phyloP scores from a whole-genome alignment of 1,139 yeast genomes.

The Yamadazyma aaseri region DNA sequence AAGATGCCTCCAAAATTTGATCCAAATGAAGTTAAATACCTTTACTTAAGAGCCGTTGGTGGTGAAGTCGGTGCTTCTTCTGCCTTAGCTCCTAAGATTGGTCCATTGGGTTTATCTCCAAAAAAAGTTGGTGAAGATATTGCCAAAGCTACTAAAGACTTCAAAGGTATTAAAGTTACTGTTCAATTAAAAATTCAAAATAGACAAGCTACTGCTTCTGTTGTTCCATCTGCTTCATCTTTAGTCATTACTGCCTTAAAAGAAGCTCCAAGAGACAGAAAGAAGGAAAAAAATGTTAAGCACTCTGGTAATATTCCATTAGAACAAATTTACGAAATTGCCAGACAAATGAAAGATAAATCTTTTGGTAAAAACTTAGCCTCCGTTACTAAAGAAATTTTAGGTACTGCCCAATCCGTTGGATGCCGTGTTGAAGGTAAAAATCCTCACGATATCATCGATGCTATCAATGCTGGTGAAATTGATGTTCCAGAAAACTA shows the following conservation, averaged over 20 bases:
- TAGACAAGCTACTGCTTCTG: conserved; percentile 99
- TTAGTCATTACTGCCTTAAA: conserved; percentile 98
- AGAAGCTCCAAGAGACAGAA: conserved; percentile 99
- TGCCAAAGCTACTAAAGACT: conserved; percentile 99
- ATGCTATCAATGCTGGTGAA: conserved; percentile 97
- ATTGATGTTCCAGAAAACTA: conserved; percentile 92
- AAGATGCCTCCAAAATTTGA: conserved; percentile 96
- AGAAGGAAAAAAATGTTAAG: conserved; percentile 99
- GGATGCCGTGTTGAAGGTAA: conserved; percentile 99
- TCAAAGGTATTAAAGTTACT: conserved; percentile 99
- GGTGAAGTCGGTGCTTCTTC: conserved; percentile 99
- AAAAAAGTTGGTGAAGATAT: conserved; percentile 99
- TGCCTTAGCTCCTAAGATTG: conserved; percentile 99
- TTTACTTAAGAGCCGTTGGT: conserved; percentile 99
- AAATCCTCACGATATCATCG: conserved; percentile 99
- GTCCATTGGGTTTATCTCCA: conserved; percentile 99
- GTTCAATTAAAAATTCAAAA: conserved; percentile 98
- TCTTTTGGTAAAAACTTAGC: conserved; percentile 97
- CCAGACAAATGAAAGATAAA: conserved; percentile 96
- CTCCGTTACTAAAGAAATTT: conserved; percentile 96
- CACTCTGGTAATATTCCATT: conserved; percentile 99
- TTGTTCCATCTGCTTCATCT: conserved; percentile 99
- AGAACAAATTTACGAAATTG: conserved; percentile 95
- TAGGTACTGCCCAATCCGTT: conserved; percentile 99
- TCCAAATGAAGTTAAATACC: conserved; percentile 97